phyloP scores from a whole-genome alignment of 441 rosid species.

The Jatropha podagrica region DNA sequence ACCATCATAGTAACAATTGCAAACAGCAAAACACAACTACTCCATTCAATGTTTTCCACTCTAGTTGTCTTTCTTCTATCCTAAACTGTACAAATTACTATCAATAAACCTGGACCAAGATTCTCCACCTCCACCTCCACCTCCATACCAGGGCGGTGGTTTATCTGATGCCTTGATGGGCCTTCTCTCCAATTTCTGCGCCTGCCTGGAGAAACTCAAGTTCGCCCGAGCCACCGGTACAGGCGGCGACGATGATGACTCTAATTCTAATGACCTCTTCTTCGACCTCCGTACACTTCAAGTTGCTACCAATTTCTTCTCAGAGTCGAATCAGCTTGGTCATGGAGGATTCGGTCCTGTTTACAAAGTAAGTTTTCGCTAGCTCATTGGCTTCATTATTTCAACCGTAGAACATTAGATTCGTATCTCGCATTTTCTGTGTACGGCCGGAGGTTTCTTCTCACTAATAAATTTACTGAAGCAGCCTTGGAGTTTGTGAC shows the following conservation, averaged over 20 bases:
- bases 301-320: conserved; percentile 73
- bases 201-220: conserved; percentile 40
- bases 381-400: background rate
- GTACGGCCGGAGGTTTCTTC: too few species aligned
- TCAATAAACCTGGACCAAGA: background rate
- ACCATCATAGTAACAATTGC: too few species aligned
- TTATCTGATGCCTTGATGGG: conserved; percentile 33
- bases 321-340: conserved; percentile 71
- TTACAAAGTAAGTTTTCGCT: conserved; percentile 50
- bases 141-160: background rate
- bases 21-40: too few species aligned
- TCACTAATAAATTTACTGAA: too few species aligned
- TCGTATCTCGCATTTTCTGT: background rate
- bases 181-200: conserved; percentile 25
- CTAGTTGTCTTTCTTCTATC: too few species aligned
- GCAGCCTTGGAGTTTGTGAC: too few species aligned
- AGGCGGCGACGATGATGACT: conserved; percentile 21
- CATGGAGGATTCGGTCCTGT: conserved; percentile 96
- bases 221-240: conserved; percentile 25
- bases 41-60: too few species aligned
- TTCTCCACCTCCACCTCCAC: background rate
- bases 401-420: background rate
- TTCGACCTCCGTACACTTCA: conserved; percentile 62
- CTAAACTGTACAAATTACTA: too few species aligned
- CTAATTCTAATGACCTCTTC: conserved; percentile 47